phyloP scores from a whole-genome alignment of 257 asterid genomes.

The Nicotiana paniculata region DNA sequence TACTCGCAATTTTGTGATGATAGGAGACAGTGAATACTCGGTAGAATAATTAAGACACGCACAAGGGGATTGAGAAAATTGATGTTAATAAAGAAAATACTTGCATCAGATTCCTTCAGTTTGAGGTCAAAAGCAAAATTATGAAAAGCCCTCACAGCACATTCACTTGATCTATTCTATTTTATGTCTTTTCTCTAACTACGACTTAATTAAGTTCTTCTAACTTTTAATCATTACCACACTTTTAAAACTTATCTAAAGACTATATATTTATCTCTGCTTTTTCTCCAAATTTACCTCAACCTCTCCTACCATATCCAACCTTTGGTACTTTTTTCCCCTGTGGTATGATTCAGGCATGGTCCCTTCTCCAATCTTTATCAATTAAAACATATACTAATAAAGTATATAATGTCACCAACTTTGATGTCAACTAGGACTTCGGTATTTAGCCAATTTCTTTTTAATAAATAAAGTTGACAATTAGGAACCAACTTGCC shows the following conservation, averaged over 20 bases:
- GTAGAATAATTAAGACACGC: too few species aligned
- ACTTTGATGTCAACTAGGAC: not conserved
- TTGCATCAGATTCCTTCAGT: not conserved
- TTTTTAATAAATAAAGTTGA: not conserved
- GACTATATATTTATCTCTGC: not conserved
- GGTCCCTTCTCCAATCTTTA: not conserved
- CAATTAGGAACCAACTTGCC: not conserved
- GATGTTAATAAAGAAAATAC: not conserved
- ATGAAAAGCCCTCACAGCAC: not conserved
- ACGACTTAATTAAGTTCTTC: not conserved
- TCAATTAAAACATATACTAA: not conserved
- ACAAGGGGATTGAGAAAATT: too few species aligned
- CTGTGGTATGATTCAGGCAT: not conserved
- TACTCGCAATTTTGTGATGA: too few species aligned
- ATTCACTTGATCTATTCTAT: conserved; percentile 1
- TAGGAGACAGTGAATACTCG: too few species aligned
- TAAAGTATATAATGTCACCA: not conserved
- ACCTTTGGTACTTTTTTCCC: not conserved
- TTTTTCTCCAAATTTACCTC: not conserved
- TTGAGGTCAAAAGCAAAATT: conserved; percentile 1
- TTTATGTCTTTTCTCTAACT: conserved; percentile 1
- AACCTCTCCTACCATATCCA: not conserved
- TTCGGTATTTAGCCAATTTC: not conserved
- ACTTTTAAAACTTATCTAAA: not conserved
- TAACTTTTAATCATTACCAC: not conserved